Evolutionary conservation across 139 green algal genomes (phyloP), one percentile per base, ranked within the genome.

Genomic region (Coelastrella sp.): DNA sequence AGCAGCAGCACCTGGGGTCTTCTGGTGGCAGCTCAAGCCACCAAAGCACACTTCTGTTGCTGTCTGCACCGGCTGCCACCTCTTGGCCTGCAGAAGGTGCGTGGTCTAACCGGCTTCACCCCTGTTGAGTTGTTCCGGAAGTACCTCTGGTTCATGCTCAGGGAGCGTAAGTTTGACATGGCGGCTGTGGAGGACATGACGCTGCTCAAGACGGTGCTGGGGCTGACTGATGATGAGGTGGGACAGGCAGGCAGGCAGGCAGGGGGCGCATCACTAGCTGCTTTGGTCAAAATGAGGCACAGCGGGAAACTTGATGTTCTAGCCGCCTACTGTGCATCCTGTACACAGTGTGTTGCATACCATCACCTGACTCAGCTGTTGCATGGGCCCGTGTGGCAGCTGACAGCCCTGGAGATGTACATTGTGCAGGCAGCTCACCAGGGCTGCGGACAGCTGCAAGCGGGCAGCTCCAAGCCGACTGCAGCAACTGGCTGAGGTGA

Each of bases 141-240:
- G 94, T 99, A 99, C 92, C 89, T 99, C 57, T 98, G 98, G 96
- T 99, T 97, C 93, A 75, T 98, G 88, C 93, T 99, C 65, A 93
- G 97, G 7, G 97, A 99, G 92, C 92, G 97, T 68, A 95, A 96
- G 80, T 99, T 99, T 92, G 96, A 99, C 86, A 78, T 96, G 70
- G 95, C 96, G 14, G 95, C 96, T 11, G 95, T 99, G 12, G 95
- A 96, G 35, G 97, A 99, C 92, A 82, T 99, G 66, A 92, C 99
- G 60, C 92, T 95, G 22, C 95, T 99, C 24, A 98, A 98, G 88
- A 73, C 85, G 20, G 90, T 88, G 19, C 91, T 96, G 66, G 91
- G 86, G 59, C 93, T 98, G 7, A 90, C 79, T 7, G 95, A 97
- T 78, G 91, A 95, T 3, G 70, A 96, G 89, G 94, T 95, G 72